A percentile compares a stretch with the other conserved stretches of the same genome.
Evolutionary conservation across 1,284 basidiomycete genomes (phyloP).

Genomic region (Irpex lacteus): DNA sequence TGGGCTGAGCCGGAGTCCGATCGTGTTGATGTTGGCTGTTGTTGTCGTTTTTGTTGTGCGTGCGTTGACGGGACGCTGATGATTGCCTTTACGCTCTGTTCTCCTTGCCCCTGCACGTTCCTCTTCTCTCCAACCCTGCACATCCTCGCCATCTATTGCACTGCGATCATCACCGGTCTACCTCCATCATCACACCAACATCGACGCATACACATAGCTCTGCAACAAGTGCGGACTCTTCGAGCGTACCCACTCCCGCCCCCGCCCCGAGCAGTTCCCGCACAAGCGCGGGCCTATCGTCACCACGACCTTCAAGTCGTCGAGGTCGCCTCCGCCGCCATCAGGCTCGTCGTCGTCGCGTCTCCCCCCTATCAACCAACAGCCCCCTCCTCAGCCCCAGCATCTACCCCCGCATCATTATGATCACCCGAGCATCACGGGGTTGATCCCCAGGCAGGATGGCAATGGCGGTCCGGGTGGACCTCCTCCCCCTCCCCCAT

Average conservation of each 20-base stretch:
- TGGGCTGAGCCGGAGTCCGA: not conserved
- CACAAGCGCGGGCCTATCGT: constrained; percentile 73
- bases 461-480: not conserved
- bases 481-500: not conserved
- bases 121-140: not conserved
- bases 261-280: constrained; percentile 77
- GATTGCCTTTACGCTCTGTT: not conserved
- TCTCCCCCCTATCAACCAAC: constrained; percentile 35
- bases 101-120: not conserved
- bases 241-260: constrained; percentile 77
- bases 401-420: constrained; percentile 45
- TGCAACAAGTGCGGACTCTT: constrained; percentile 86
- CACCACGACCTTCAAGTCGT: constrained; percentile 30
- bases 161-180: not conserved
- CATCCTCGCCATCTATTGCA: not conserved
- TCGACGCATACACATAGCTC: constrained; percentile 41
- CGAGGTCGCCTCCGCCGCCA: constrained; percentile 32
- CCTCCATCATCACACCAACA: not conserved
- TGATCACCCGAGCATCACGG: constrained; percentile 47
- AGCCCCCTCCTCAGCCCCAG: constrained; percentile 22
- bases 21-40: not conserved
- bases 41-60: too few relatives aligned
- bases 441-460: constrained; percentile 31
- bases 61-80: too few relatives aligned
- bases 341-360: constrained; percentile 16